A percentile compares a stretch with the other conserved stretches of the same genome.
Conservation (phyloP, 768 basidiomycete genomes). For the Chalciporus sphaerocephalus region DNA sequence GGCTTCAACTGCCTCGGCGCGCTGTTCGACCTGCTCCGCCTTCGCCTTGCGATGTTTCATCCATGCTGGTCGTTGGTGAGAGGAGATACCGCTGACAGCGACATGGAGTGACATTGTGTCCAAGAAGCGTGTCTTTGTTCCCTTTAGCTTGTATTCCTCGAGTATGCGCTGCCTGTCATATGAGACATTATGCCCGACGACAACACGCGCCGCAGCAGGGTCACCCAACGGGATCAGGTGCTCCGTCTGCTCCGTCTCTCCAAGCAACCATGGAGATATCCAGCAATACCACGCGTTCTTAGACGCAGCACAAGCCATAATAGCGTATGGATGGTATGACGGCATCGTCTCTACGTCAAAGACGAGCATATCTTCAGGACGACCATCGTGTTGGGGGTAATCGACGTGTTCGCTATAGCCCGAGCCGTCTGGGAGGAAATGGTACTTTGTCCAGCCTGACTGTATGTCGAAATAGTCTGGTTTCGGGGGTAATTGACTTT, state of each 20-base stretch:
- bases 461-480: slow-evolving; percentile 51
- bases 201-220: slow-evolving; percentile 48
- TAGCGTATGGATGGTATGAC: slow-evolving; percentile 69
- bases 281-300: slow-evolving; percentile 89
- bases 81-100: slow-evolving; percentile 90
- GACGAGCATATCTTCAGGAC: slow-evolving; percentile 67
- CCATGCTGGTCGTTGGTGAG: slow-evolving; percentile 93
- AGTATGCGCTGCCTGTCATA: slow-evolving; percentile 82
- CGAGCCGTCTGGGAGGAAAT: slow-evolving; percentile 66
- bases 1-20: slow-evolving; percentile 59
- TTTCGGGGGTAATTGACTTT: slow-evolving; percentile 52
- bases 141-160: slow-evolving; percentile 75
- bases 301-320: slow-evolving; percentile 87
- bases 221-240: slow-evolving; percentile 77
- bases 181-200: slow-evolving; percentile 94
- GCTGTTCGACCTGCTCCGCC: slow-evolving; percentile 48
- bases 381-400: slow-evolving; percentile 58
- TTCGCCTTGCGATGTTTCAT: slow-evolving; percentile 76
- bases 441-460: slow-evolving; percentile 90
- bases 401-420: slow-evolving; percentile 71
- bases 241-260: slow-evolving; percentile 47
- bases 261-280: slow-evolving; percentile 91
- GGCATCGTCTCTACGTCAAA: slow-evolving; percentile 97
- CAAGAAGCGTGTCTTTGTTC: slow-evolving; percentile 73
- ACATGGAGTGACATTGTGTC: slow-evolving; percentile 96